Conservation (phyloP, 1,284 basidiomycete species). For the Trichosporon sp. region DNA sequence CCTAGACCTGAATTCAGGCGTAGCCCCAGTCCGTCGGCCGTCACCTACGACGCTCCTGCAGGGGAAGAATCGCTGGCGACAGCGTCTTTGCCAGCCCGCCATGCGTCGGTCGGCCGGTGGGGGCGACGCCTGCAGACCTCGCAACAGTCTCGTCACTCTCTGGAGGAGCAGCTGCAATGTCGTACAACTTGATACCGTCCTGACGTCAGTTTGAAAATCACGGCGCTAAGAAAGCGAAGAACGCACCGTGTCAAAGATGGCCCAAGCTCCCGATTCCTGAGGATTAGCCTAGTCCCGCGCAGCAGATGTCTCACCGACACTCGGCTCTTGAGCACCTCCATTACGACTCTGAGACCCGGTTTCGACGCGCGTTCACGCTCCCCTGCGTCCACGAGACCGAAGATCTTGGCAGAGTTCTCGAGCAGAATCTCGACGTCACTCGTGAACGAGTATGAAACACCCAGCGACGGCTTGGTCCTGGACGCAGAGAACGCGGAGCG, state of each 20-base stretch:
- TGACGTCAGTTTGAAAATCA: conserved; percentile 20
- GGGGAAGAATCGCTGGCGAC: conserved; percentile 21
- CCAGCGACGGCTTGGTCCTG: conserved; percentile 41
- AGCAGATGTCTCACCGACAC: conserved; percentile 31
- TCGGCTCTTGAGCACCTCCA: conserved; percentile 45
- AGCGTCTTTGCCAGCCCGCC: conserved; percentile 35
- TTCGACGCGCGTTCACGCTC: conserved; percentile 35
- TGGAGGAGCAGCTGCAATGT: conserved; percentile 33
- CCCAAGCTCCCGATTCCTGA: conserved; percentile 40
- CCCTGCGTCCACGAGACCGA: conserved; percentile 40
- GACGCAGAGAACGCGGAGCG: conserved; percentile 41
- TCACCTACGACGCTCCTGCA: conserved; percentile 1
- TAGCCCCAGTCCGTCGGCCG: not conserved
- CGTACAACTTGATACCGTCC: conserved; percentile 36
- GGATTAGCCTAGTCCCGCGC: not conserved
- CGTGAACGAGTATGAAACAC: conserved; percentile 37
- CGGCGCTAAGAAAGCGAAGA: not conserved
- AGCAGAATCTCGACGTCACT: conserved; percentile 41
- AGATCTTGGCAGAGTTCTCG: conserved; percentile 43
- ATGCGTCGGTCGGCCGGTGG: conserved; percentile 30
- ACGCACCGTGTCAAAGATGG: conserved; percentile 46
- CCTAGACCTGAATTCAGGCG: not conserved
- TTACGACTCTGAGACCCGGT: conserved; percentile 37
- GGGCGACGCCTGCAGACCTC: conserved; percentile 28
- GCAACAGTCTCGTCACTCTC: conserved; percentile 31